Evolutionary conservation across 2,329 filamentous ascomycete genomes (phyloP).

Genomic region (Bipolaris oryzae): DNA sequence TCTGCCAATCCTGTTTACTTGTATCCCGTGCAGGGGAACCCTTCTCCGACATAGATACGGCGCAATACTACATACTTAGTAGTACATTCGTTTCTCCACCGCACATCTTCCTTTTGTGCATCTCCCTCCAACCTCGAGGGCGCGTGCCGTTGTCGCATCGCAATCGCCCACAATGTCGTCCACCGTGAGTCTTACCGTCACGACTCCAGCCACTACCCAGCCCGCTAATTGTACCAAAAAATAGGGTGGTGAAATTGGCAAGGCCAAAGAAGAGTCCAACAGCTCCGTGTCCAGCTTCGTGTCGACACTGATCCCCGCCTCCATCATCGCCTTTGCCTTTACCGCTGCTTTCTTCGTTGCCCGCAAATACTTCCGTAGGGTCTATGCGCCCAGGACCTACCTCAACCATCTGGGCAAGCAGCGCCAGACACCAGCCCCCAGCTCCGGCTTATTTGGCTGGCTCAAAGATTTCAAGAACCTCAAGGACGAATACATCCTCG

Average conservation of each 20-base stretch:
- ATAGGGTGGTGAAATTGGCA: slow-evolving; percentile 31
- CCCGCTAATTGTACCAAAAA: slow-evolving; percentile 13
- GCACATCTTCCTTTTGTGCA: slow-evolving; percentile 11
- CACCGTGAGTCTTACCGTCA: slow-evolving; percentile 19
- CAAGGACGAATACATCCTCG: slow-evolving; percentile 53
- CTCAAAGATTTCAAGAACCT: slow-evolving; percentile 54
- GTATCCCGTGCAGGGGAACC: slow-evolving; percentile 16
- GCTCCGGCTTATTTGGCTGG: slow-evolving; percentile 59
- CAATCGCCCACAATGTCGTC: slow-evolving; percentile 30
- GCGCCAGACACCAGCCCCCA: slow-evolving; percentile 56
- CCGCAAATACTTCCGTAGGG: slow-evolving; percentile 50
- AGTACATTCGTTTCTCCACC: neutral
- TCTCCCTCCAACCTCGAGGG: slow-evolving; percentile 10
- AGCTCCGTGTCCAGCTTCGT: slow-evolving; percentile 55
- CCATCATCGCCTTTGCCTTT: slow-evolving; percentile 38
- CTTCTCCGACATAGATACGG: neutral
- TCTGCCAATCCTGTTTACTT: slow-evolving; percentile 27
- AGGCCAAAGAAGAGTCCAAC: slow-evolving; percentile 38
- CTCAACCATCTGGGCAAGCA: slow-evolving; percentile 50
- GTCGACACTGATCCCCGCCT: slow-evolving; percentile 42
- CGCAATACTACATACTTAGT: no score
- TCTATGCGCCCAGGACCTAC: slow-evolving; percentile 56
- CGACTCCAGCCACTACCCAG: neutral
- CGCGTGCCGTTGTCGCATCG: slow-evolving; percentile 10
- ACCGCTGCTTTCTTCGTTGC: slow-evolving; percentile 51